Conservation (phyloP, 441 rosid species). For the Erysimum cheiri region DNA sequence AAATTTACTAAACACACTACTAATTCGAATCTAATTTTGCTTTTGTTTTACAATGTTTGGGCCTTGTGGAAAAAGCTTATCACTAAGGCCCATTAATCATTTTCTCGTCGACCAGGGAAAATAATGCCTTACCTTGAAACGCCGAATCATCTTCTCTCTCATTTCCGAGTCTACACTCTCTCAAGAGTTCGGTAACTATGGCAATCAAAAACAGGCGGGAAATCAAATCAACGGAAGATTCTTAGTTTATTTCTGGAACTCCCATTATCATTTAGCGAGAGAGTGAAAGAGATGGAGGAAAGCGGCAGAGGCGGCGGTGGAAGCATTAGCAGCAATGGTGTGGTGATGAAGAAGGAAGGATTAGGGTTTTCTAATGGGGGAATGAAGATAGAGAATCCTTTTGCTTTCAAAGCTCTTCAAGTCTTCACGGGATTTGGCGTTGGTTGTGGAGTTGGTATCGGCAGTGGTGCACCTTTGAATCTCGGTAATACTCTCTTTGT, state of each 20-base stretch:
- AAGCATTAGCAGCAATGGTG: slow-evolving; percentile 43
- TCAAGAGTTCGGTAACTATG: slow-evolving; percentile 16
- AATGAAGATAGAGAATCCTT: slow-evolving; percentile 71
- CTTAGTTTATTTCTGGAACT: slow-evolving; percentile 13
- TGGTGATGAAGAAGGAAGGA: slow-evolving; percentile 50
- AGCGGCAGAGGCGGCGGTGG: slow-evolving; percentile 26
- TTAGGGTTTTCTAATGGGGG: slow-evolving; percentile 55
- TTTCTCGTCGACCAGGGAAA: background rate
- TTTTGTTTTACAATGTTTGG: slow-evolving; percentile 15
- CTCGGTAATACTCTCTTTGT: slow-evolving; percentile 54
- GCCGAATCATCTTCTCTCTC: slow-evolving; percentile 10
- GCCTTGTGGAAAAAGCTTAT: background rate
- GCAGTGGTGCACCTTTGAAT: slow-evolving; percentile 79
- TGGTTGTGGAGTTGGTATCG: slow-evolving; percentile 95
- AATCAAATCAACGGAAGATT: slow-evolving; percentile 21
- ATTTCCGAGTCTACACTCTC: background rate
- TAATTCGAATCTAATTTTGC: slow-evolving; percentile 24
- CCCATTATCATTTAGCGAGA: background rate
- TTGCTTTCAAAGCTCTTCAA: slow-evolving; percentile 85
- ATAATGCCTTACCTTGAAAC: background rate
- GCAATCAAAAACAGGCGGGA: slow-evolving; percentile 40
- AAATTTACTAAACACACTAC: background rate
- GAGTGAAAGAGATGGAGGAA: slow-evolving; percentile 28
- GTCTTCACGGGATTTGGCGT: slow-evolving; percentile 94
- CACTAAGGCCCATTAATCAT: background rate